phyloP scores from a whole-genome alignment of 768 basidiomycete genomes.

The Grammothele lineata region DNA sequence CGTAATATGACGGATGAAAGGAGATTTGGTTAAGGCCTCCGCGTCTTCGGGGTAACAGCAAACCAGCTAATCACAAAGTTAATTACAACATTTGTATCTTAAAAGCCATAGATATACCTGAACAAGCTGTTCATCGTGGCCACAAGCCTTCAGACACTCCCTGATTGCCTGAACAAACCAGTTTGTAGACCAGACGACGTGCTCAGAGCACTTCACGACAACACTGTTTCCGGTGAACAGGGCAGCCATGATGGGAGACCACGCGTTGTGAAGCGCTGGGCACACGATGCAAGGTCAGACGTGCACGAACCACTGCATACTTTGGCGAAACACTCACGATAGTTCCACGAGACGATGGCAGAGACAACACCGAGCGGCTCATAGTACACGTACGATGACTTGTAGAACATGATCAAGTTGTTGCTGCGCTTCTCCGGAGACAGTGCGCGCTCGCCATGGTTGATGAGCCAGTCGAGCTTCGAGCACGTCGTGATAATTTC shows the following conservation, averaged over 20 bases:
- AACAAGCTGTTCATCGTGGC: slow-evolving; percentile 82
- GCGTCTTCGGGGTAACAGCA: slow-evolving; percentile 90
- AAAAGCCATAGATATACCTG: slow-evolving; percentile 47
- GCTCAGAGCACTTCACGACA: slow-evolving; percentile 88
- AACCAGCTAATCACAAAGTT: slow-evolving; percentile 46
- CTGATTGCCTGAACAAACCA: slow-evolving; percentile 82
- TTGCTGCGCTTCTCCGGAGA: slow-evolving; percentile 65
- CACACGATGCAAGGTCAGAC: background rate
- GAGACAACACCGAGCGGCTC: slow-evolving; percentile 92
- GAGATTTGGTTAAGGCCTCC: slow-evolving; percentile 71
- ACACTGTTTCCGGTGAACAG: slow-evolving; percentile 89
- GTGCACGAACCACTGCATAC: background rate
- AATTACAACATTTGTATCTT: background rate
- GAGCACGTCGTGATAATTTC: slow-evolving; percentile 94
- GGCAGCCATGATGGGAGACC: slow-evolving; percentile 89
- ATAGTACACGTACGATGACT: slow-evolving; percentile 74
- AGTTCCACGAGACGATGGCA: slow-evolving; percentile 94
- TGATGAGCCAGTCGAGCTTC: slow-evolving; percentile 90
- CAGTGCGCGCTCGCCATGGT: slow-evolving; percentile 76
- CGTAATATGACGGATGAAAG: slow-evolving; percentile 87
- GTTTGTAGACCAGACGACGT: slow-evolving; percentile 86
- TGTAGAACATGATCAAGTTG: slow-evolving; percentile 70
- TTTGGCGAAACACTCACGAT: slow-evolving; percentile 48
- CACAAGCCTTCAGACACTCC: slow-evolving; percentile 73
- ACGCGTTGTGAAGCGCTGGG: slow-evolving; percentile 88